Evolutionary conservation across 805 yeast species (phyloP).

Genomic region (Kuraishia cidri): DNA sequence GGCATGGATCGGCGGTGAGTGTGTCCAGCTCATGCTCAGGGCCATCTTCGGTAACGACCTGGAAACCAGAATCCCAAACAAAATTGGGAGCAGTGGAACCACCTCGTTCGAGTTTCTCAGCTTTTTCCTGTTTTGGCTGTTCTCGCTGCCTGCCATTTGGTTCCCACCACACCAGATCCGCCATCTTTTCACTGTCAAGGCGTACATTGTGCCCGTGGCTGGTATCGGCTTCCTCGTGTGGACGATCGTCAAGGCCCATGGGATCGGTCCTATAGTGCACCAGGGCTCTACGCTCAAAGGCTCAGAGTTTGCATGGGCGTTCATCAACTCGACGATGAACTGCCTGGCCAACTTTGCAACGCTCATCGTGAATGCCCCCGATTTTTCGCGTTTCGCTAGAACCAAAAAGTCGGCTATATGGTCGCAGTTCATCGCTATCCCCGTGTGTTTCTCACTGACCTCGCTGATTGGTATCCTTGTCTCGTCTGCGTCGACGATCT

Average conservation of each 20-base stretch:
- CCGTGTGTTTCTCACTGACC: conserved; percentile 70
- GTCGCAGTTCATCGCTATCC: conserved; percentile 61
- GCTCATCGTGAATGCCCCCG: conserved; percentile 83
- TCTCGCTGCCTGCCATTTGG: conserved; percentile 72
- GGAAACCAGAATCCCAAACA: conserved; percentile 54
- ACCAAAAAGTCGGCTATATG: conserved; percentile 40
- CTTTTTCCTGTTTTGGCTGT: conserved; percentile 77
- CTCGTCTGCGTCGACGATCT: conserved; percentile 63
- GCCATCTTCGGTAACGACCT: conserved; percentile 67
- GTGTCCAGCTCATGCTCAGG: conserved; percentile 68
- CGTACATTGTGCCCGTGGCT: conserved; percentile 71
- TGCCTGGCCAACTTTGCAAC: conserved; percentile 83
- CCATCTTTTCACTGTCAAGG: conserved; percentile 77
- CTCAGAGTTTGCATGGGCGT: conserved; percentile 72
- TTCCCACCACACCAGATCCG: conserved; percentile 76
- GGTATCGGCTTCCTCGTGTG: conserved; percentile 79
- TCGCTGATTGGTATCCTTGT: conserved; percentile 81
- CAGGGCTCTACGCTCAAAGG: conserved; percentile 47
- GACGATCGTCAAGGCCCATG: conserved; percentile 75
- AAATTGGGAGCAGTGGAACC: conserved; percentile 48
- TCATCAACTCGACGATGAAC: conserved; percentile 70
- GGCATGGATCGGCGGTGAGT: conserved; percentile 76
- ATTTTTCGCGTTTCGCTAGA: conserved; percentile 76
- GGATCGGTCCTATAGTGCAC: conserved; percentile 65
- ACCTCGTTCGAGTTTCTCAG: conserved; percentile 67